Conservation (phyloP, 306 rosid genomes). For the Prunus mongolica region DNA sequence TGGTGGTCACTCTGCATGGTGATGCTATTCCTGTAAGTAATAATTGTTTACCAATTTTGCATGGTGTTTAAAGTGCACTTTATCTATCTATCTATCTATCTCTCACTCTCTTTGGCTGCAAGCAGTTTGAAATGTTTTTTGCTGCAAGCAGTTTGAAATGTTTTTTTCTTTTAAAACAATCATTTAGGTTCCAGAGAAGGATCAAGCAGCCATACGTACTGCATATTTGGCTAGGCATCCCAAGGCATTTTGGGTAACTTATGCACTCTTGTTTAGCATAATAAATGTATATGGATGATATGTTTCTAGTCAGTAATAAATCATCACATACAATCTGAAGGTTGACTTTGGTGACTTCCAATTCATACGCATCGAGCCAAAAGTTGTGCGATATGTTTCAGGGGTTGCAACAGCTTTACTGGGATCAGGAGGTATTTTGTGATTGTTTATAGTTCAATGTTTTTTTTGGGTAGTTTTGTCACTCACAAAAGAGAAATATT, state of each 20-base stretch:
- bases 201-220: slow-evolving; percentile 56
- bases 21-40: slow-evolving; percentile 77
- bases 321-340: slow-evolving; percentile 44
- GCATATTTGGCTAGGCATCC: slow-evolving; percentile 88
- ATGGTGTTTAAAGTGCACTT: slow-evolving; percentile 8
- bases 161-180: background rate
- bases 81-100: background rate
- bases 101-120: background rate
- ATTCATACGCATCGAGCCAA: slow-evolving; percentile 80
- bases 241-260: slow-evolving; percentile 87
- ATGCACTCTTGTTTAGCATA: slow-evolving; percentile 22
- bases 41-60: slow-evolving; percentile 3
- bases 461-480: background rate
- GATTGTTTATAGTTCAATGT: background rate
- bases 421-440: slow-evolving; percentile 86
- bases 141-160: slow-evolving; percentile 22
- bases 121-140: slow-evolving; percentile 16
- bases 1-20: slow-evolving; percentile 81
- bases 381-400: slow-evolving; percentile 69
- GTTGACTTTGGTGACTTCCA: slow-evolving; percentile 98
- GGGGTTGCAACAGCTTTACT: slow-evolving; percentile 90
- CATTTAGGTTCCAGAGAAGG: slow-evolving; percentile 68
- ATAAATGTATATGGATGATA: background rate
- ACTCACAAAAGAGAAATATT: background rate
- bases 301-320: slow-evolving; percentile 10